Conservation (phyloP, 495 filamentous ascomycete species). For the Tuber indicum region DNA sequence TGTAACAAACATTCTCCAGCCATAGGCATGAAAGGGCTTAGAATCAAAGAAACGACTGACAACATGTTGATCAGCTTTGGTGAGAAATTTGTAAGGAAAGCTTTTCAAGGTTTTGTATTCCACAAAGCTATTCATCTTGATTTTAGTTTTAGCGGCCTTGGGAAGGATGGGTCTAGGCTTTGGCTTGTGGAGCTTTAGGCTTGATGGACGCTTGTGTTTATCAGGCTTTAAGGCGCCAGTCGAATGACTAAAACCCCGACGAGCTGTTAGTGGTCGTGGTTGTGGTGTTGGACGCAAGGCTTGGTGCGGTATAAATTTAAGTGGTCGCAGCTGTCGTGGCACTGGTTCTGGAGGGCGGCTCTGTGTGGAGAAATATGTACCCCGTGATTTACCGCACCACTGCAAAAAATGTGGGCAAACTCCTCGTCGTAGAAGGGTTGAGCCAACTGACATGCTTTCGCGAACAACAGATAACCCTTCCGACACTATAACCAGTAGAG, state of each 20-base stretch:
- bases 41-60: conserved; percentile 39
- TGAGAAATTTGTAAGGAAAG: conserved; percentile 34
- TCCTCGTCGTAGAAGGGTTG: background rate
- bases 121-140: conserved; percentile 25
- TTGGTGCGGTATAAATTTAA: too few relatives aligned
- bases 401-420: background rate
- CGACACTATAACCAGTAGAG: background rate
- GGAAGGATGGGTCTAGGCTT: background rate
- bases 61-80: conserved; percentile 36
- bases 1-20: conserved; percentile 37
- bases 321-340: background rate
- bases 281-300: background rate
- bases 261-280: background rate
- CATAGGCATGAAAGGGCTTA: conserved; percentile 27
- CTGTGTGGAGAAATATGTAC: background rate
- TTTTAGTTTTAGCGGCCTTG: background rate
- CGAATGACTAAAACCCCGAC: background rate
- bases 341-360: background rate
- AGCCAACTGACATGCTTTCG: background rate
- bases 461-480: background rate
- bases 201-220: background rate
- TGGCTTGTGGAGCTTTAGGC: background rate
- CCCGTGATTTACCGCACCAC: background rate
- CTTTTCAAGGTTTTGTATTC: conserved; percentile 24
- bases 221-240: background rate